These are phyloP conservation scores for Aschersonia sp. DNA, from an alignment of 2,329 filamentous ascomycete species.

Conservation along the genomic window DNA sequence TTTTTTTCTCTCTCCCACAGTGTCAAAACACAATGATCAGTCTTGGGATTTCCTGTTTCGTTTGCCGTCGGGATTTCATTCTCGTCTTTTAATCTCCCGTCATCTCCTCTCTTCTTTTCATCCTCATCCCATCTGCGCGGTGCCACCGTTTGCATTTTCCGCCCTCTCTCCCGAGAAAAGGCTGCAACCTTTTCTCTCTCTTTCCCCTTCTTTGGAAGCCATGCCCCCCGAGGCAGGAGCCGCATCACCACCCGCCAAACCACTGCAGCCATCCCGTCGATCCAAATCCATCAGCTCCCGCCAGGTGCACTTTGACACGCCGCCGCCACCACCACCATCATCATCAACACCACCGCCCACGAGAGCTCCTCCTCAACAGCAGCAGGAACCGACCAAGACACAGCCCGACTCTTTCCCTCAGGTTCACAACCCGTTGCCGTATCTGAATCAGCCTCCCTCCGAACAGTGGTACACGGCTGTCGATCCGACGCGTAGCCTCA, in stretches of 20 bases:
- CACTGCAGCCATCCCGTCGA: slow-evolving; percentile 7
- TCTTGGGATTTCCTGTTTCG: neutral
- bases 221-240: slow-evolving; percentile 13
- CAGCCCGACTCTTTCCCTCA: slow-evolving; percentile 5
- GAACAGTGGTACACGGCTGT: slow-evolving; percentile 19
- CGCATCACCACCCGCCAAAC: neutral
- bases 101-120: slow-evolving; percentile 1
- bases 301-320: slow-evolving; percentile 16
- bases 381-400: slow-evolving; percentile 3
- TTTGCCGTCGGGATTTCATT: neutral
- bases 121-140: too few species aligned
- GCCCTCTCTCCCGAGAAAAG: too few species aligned
- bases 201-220: slow-evolving; percentile 3
- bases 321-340: too few species aligned
- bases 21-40: too few species aligned
- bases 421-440: slow-evolving; percentile 8
- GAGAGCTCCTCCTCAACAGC: neutral
- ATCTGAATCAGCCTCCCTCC: slow-evolving; percentile 6
- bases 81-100: neutral
- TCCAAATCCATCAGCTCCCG: slow-evolving; percentile 13
- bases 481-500: slow-evolving; percentile 17
- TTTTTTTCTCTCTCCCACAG: too few species aligned
- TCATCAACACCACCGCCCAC: too few species aligned
- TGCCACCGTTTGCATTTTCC: too few species aligned
- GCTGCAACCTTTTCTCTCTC: neutral